A percentile compares a stretch with the other conserved stretches of the same genome.
Conservation (phyloP, 2,329 filamentous ascomycete genomes). For the Phyllosticta citribraziliensis region DNA sequence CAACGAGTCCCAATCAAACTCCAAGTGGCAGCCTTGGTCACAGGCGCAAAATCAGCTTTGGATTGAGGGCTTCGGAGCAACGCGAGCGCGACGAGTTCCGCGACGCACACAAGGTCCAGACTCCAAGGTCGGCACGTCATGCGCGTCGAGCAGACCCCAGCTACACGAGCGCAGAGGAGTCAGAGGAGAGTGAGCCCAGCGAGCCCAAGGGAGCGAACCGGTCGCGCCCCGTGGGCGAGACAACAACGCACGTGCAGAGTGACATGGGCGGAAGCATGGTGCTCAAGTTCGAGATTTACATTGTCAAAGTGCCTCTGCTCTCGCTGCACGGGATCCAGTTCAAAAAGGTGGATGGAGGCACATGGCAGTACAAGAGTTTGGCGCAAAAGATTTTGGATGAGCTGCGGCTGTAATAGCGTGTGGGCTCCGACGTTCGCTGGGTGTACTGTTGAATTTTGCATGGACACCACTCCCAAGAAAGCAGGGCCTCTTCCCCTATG, state of each 20-base stretch:
- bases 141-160: constrained; percentile 52
- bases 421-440: background rate
- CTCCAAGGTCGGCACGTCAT: constrained; percentile 36
- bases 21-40: constrained; percentile 42
- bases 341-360: constrained; percentile 90
- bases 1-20: constrained; percentile 17
- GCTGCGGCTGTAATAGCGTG: constrained; percentile 54
- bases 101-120: constrained; percentile 46
- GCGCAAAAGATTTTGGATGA: constrained; percentile 89
- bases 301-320: constrained; percentile 92
- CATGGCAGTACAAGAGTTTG: constrained; percentile 99
- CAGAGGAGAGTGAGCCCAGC: constrained; percentile 60
- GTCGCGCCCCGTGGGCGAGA: constrained; percentile 63
- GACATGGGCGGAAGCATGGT: constrained; percentile 78
- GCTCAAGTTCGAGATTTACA: constrained; percentile 88
- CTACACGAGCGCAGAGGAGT: constrained; percentile 80
- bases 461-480: background rate
- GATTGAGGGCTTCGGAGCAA: constrained; percentile 48
- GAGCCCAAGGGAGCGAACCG: constrained; percentile 32
- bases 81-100: constrained; percentile 63
- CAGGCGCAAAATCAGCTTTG: constrained; percentile 74
- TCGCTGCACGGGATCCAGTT: constrained; percentile 94
- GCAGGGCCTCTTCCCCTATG: background rate
- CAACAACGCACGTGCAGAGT: constrained; percentile 81
- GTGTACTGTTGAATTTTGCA: background rate